phyloP scores from a whole-genome alignment of 306 rosid species.

The Carpinus fangiana region DNA sequence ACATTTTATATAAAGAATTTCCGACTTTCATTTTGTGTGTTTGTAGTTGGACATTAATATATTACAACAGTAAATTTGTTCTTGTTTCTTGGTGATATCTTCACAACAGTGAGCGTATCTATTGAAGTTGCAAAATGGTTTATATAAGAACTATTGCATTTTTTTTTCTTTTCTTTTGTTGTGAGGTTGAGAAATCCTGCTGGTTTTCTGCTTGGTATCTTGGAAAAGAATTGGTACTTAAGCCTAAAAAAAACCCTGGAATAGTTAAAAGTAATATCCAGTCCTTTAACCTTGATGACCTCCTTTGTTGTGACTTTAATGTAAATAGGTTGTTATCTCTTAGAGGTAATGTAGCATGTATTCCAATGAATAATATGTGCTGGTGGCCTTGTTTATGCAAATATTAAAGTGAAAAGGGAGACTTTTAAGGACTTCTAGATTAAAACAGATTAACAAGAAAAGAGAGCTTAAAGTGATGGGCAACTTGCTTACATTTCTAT shows the following conservation, averaged over 20 bases:
- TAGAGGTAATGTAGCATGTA: conserved; percentile 22
- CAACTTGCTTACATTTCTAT: conserved; percentile 59
- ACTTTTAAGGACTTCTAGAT: conserved; percentile 69
- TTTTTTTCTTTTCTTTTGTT: conserved; percentile 16
- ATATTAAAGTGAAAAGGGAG: conserved; percentile 81
- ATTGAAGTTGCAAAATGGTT: conserved; percentile 9
- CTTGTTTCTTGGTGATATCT: neutral
- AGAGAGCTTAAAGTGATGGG: conserved; percentile 67
- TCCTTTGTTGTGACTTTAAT: neutral
- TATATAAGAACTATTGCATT: conserved; percentile 4
- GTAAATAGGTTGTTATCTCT: conserved; percentile 24
- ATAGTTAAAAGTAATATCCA: conserved; percentile 28
- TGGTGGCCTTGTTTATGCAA: conserved; percentile 83
- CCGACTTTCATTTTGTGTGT: neutral
- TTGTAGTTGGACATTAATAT: neutral
- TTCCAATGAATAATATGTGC: conserved; percentile 54
- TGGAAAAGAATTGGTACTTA: neutral
- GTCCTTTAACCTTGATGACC: conserved; percentile 25
- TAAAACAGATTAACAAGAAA: conserved; percentile 74
- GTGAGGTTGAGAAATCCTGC: conserved; percentile 21
- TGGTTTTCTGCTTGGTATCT: conserved; percentile 29
- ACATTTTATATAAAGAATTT: neutral
- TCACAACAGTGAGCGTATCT: neutral
- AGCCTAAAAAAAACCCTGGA: neutral
- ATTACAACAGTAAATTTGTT: neutral